A percentile compares a stretch with the other conserved stretches of the same genome.
Conservation (phyloP, 768 basidiomycete genomes). For the Trametes cingulata region DNA sequence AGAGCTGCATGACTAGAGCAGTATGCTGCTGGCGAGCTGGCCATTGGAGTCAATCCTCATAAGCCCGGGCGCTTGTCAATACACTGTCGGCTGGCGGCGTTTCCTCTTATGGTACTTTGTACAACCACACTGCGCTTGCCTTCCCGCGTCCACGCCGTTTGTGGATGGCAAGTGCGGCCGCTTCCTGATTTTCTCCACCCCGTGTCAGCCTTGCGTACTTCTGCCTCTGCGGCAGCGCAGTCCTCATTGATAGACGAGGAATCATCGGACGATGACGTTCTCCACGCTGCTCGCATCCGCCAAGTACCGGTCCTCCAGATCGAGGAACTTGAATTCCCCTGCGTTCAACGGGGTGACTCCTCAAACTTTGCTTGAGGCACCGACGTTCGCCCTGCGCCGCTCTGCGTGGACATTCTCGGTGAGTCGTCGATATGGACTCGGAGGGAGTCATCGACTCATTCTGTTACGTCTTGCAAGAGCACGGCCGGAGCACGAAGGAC, state of each 20-base stretch:
- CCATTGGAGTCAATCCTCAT: no score
- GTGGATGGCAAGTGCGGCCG: no score
- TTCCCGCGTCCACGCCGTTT: neutral
- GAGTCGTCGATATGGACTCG: neutral
- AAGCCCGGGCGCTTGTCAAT: conserved; percentile 1
- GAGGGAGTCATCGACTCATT: neutral
- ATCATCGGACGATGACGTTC: no score
- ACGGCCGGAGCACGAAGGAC: neutral
- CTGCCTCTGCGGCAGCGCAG: no score
- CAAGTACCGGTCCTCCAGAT: no score
- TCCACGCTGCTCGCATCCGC: no score
- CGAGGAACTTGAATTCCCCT: no score
- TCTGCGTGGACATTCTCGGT: neutral
- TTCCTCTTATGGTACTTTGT: neutral
- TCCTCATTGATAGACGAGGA: no score
- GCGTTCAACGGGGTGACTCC: no score
- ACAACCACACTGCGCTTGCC: neutral
- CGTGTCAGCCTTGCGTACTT: no score
- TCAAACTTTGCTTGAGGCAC: neutral
- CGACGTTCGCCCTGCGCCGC: neutral
- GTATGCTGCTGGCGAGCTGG: no score
- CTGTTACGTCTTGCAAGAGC: neutral
- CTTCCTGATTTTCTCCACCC: neutral
- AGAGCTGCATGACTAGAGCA: no score
- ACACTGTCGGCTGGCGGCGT: conserved; percentile 8